Evolutionary conservation across 2,329 filamentous ascomycete species (phyloP), one percentile per base, ranked within the genome.

Genomic region (Cryphonectria naterciae): DNA sequence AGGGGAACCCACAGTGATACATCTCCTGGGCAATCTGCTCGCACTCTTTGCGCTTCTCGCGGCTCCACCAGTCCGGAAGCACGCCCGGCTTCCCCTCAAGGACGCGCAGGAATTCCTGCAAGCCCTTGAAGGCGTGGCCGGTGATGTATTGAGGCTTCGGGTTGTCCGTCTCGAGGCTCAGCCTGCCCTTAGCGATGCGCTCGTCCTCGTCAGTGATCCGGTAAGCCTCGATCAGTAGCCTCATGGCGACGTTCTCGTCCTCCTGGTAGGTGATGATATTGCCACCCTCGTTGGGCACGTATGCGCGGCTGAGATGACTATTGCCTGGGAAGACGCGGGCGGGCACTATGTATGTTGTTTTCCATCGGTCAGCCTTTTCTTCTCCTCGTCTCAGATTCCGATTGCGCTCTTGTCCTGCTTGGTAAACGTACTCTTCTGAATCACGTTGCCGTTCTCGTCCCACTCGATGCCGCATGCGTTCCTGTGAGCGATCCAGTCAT

Each of bases 191-290:
- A 39, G 61, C 37, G 61, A 43, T 64, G 35, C 61, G 61, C 4
- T 28, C 37, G n/a, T 64, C 61, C 61, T 64, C 35, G 25, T 64
- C 61, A 28, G 39, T 64, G 61, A 64, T 28, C 13, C 61, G 39
- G n/a, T 43, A 64, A 15, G 61, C 61, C 37, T 64, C 61, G 35
- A 64, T 64, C 61, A 64, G 61, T n/a, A 64, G 61, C 25, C 17
- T 41, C 37, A 32, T 46, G 22, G 39, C 37, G n/a, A 64, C 25
- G 4, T 32, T 32, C n/a, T 64, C 37, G 11, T 64, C 39, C 32
- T 39, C 43, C 39, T 64, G 61, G 39, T 43, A n/a, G 13, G n/a
- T n/a, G 61, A 64, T 25, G 7, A 64, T 64, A 11, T 64, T 46
- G n/a, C 37, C 37, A 28, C n/a, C 37, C 6, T 46, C 19, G 19